Base-by-base conservation (phyloP, 2,329 filamentous ascomycete genomes). In the Alternaria ventricosa region DNA sequence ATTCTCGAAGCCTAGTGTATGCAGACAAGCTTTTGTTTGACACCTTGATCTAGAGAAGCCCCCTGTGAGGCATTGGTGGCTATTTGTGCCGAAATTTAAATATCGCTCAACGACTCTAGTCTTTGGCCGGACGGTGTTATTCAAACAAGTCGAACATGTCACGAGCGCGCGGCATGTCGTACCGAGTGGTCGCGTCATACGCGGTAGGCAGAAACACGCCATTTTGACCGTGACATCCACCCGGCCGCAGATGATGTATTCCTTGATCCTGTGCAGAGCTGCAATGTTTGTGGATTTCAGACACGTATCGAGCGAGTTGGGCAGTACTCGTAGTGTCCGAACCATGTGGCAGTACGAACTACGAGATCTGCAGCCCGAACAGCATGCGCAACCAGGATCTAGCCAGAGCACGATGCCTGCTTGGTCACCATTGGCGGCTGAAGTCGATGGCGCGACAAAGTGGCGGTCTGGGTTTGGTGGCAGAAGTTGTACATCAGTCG, bases 391-490 rank as follows among this genome's bases (percentile, higher is more conserved):
- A 45, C 30, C 28, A 57, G 49, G 55, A 25, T 58, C 10, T 6
- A 25, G 36, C 47, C 45, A 36, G 36, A 41, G 51, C 25, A 36
- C 36, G 44, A 45, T 25, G 30, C 28, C 20, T 41, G 45, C 18
- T 22, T 12, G 20, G 9, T n/a, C 46, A n/a, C 33, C 20, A 58
- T 43, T 59, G 60, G 60, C 60, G 60, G 60, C 47, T 62, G 60
- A 51, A 28, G 25, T 61, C 11, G 51, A 27, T 41, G 54, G 54
- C 41, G 55, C 55, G 56, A 60, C 49, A 53, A 60, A 63, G 44
- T 63, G 60, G 60, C 60, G 60, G 56, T 60, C 60, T 63, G 60
- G 50, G 23, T 46, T 41, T 33, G 13, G 15, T 27, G 33, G 49
- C 23, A 36, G 28, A 25, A n/a, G 49, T 6, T 27, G 53, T 18